Base-by-base conservation (phyloP, 352 stramenopile genomes). In the Pythium aristosporum region DNA sequence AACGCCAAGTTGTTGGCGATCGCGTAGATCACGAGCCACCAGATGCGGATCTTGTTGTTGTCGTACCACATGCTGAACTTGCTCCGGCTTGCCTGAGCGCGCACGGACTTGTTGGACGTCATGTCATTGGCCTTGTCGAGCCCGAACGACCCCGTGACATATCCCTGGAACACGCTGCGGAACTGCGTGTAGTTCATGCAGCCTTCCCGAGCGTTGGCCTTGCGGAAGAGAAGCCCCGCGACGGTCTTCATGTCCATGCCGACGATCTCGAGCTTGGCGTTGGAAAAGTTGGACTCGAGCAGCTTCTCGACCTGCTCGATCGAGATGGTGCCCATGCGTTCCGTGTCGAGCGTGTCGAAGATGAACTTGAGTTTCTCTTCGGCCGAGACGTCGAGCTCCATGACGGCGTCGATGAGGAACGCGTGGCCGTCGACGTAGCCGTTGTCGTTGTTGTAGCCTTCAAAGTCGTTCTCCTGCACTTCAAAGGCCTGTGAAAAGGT, bases 361-460 rank as follows among this genome's bases (percentile, higher is more conserved):
- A 94, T 94, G 62, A 92, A 92, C 28, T 69, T 77, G 36, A 94
- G 73, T 53, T 92, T 94, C 47, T 91, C 82, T 47, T 94, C 80
- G 3, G 66, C 79, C 44, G 68, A 79, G 3, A 94, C 80, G 49
- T 92, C 73, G 11, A 94, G 69, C 20, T 92, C 80, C 72, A 94
- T 74, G 15, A 90, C 82, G 16, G 82, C 82, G 59, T 92, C 83
- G 25, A 94, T 89, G 20, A 94, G 65, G 47, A 92, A 86, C 41
- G 85, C 83, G 46, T 90, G 88, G 47, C 80, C 79, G 34, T 94
- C 75, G 49, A 94, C 85, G 57, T 72, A 67, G 34, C 79, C 82
- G 25, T 82, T 67, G 46, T 69, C 65, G n/a, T n/a, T n/a, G n/a
- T n/a, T n/a, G n/a, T n/a, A n/a, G n/a, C n/a, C n/a, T n/a, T n/a